Conservation (phyloP, 305 asterid species). For the Fraxinus albicans region DNA sequence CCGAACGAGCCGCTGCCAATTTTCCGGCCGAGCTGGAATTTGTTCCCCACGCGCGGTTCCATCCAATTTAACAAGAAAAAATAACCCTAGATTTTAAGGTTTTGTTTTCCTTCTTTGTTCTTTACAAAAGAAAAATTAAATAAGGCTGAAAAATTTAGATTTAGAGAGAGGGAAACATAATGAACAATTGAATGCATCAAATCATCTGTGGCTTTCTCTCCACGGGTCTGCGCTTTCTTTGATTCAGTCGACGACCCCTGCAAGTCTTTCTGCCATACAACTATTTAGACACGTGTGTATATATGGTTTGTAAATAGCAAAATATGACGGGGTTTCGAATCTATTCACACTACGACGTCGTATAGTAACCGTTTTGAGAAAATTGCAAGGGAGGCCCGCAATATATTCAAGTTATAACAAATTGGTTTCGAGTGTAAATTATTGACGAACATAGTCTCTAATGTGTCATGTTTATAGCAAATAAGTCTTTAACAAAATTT, state of each 20-base stretch:
- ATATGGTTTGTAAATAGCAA: background rate
- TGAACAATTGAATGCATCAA: background rate
- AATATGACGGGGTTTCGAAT: background rate
- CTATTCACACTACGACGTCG: background rate
- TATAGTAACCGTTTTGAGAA: background rate
- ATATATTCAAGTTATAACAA: background rate
- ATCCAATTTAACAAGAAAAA: conserved; percentile 34
- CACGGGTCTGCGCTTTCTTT: background rate
- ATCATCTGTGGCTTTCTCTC: background rate
- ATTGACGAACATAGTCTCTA: background rate
- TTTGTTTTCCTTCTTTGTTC: background rate
- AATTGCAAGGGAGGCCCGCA: background rate
- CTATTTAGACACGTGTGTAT: background rate
- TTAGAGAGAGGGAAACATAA: background rate
- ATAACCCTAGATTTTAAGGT: conserved; percentile 18
- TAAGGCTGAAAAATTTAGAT: conserved; percentile 26
- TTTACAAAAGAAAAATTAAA: conserved; percentile 6
- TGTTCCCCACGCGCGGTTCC: conserved; percentile 94
- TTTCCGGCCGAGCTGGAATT: conserved; percentile 84
- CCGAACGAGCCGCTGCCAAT: conserved; percentile 96
- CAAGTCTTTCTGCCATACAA: background rate
- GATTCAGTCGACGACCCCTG: conserved; percentile 2
- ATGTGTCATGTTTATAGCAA: background rate
- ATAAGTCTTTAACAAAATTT: background rate
- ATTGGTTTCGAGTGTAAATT: background rate